Conservation (phyloP, 345 rosid species). For the Salix purpurea region DNA sequence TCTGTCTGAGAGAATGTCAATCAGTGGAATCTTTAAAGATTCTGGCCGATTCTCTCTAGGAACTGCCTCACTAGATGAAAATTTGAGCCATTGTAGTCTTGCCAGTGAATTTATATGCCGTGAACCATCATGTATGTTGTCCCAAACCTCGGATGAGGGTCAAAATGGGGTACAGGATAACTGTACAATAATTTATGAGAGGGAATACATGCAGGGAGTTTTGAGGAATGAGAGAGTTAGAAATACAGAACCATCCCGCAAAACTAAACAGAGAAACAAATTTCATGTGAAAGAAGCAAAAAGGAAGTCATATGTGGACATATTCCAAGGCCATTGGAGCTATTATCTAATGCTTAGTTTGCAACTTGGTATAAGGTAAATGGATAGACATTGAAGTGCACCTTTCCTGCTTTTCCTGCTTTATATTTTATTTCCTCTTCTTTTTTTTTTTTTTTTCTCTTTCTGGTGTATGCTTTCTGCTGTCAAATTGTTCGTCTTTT, state of each 20-base stretch:
- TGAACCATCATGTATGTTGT: conserved; percentile 36
- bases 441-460: too few relatives aligned
- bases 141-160: conserved; percentile 37
- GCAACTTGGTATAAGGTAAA: conserved; percentile 95
- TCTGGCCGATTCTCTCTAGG: conserved; percentile 26
- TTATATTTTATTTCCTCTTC: too few relatives aligned
- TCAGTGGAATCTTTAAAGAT: conserved; percentile 26
- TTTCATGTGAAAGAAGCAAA: conserved; percentile 41
- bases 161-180: conserved; percentile 40
- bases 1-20: conserved; percentile 51
- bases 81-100: conserved; percentile 24
- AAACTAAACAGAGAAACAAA: conserved; percentile 41
- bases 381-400: not conserved
- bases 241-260: conserved; percentile 33
- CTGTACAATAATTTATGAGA: conserved; percentile 49
- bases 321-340: conserved; percentile 48
- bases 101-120: conserved; percentile 32
- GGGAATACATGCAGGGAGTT: conserved; percentile 93
- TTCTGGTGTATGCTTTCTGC: too few relatives aligned
- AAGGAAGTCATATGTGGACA: conserved; percentile 37
- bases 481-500: too few relatives aligned
- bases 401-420: not conserved
- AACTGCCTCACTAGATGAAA: conserved; percentile 39
- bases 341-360: conserved; percentile 73
- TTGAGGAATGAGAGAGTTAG: conserved; percentile 57